These are phyloP conservation scores for Alternaria novae-zelandiae DNA, from an alignment of 2,329 filamentous ascomycete genomes.

Conservation along the genomic window DNA sequence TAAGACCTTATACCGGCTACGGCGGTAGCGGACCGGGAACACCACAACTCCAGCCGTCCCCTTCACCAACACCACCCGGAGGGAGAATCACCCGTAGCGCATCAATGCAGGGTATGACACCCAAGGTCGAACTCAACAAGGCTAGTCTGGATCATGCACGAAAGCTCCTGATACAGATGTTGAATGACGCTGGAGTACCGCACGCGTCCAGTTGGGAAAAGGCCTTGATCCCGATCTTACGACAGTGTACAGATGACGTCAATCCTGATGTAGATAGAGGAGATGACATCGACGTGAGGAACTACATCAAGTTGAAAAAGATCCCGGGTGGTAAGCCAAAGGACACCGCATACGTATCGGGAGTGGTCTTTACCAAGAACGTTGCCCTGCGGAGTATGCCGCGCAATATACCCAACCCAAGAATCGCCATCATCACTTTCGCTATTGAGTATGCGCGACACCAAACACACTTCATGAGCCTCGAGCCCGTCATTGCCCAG, in stretches of 20 bases:
- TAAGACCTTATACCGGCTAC: conserved; percentile 58
- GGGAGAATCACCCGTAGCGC: conserved; percentile 71
- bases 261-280: conserved; percentile 88
- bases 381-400: conserved; percentile 96
- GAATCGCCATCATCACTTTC: conserved; percentile 92
- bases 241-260: conserved; percentile 92
- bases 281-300: conserved; percentile 95
- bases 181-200: conserved; percentile 77
- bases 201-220: conserved; percentile 84
- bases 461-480: conserved; percentile 94
- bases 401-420: conserved; percentile 79
- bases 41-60: conserved; percentile 32
- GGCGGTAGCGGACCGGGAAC: conserved; percentile 25
- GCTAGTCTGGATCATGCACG: conserved; percentile 89
- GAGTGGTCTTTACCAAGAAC: conserved; percentile 97
- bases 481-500: conserved; percentile 95
- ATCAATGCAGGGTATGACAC: conserved; percentile 78
- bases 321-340: conserved; percentile 88
- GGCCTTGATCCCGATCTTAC: conserved; percentile 85
- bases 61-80: conserved; percentile 35
- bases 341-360: conserved; percentile 95
- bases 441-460: conserved; percentile 95
- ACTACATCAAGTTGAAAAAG: conserved; percentile 97
- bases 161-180: conserved; percentile 80
- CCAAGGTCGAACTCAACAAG: conserved; percentile 82